Percentiles rank a stretch among this genome's conserved stretches.
Evolutionary conservation across 2,329 filamentous ascomycete species (phyloP).

Genomic region (Ophiocordyceps polyrhachis-furcata): DNA sequence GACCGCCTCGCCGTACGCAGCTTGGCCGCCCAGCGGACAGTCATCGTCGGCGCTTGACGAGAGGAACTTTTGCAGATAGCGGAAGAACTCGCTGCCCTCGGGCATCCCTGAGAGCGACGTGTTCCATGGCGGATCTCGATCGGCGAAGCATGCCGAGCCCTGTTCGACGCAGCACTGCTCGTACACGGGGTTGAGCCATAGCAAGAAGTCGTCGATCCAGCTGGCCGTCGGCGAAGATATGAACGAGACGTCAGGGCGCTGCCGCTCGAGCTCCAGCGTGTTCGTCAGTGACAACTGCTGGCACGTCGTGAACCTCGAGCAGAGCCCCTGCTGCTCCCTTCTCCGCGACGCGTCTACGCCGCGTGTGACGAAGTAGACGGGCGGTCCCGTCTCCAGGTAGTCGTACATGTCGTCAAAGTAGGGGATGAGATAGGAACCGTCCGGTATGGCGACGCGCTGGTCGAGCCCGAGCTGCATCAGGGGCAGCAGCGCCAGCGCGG

Average conservation of each 20-base stretch:
- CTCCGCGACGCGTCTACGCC: constrained; percentile 63
- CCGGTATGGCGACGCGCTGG: constrained; percentile 84
- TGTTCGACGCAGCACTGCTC: constrained; percentile 55
- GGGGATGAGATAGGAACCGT: constrained; percentile 82
- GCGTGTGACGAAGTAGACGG: constrained; percentile 87
- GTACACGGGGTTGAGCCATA: constrained; percentile 78
- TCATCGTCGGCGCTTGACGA: constrained; percentile 59
- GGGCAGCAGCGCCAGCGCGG: constrained; percentile 68
- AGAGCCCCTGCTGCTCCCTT: constrained; percentile 64
- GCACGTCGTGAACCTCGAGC: constrained; percentile 81
- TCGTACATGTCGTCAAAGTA: constrained; percentile 94
- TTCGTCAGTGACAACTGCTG: constrained; percentile 70
- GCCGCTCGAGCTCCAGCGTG: constrained; percentile 83
- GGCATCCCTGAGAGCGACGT: constrained; percentile 83
- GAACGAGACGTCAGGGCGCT: constrained; percentile 72
- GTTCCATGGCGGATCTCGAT: constrained; percentile 69
- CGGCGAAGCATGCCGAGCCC: constrained; percentile 57
- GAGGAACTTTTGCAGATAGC: constrained; percentile 73
- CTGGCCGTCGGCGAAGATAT: constrained; percentile 77
- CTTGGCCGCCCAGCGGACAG: constrained; percentile 76
- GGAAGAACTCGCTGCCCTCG: constrained; percentile 73
- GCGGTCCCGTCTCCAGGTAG: constrained; percentile 81
- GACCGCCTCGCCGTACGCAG: constrained; percentile 70
- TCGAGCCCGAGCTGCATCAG: constrained; percentile 75
- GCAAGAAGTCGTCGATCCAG: constrained; percentile 93